phyloP scores from a whole-genome alignment of 2,329 filamentous ascomycete species.

The Knufia petricola region DNA sequence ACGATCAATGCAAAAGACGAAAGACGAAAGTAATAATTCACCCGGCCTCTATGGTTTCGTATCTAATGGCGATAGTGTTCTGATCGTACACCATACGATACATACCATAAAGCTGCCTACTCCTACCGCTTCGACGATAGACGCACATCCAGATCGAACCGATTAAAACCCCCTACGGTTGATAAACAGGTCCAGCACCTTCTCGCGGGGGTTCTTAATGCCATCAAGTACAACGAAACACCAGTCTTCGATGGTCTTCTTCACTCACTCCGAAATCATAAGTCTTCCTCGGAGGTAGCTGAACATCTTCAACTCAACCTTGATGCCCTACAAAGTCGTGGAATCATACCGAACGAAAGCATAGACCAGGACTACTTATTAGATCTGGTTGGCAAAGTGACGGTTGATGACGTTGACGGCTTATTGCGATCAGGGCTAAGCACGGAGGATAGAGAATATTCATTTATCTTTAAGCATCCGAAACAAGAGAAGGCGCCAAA shows the following conservation, averaged over 20 bases:
- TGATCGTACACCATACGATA: constrained; percentile 8
- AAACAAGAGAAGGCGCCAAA: too few species aligned
- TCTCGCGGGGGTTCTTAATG: neutral
- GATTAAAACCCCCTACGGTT: neutral
- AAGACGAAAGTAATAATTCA: constrained; percentile 9
- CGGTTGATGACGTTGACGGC: neutral
- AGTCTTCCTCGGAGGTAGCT: neutral
- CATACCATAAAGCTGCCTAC: constrained; percentile 4
- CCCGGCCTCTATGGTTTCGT: neutral
- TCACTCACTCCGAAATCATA: neutral
- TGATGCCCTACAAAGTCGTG: neutral
- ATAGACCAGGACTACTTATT: neutral
- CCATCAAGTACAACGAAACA: neutral
- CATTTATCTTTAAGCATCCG: neutral
- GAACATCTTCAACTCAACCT: neutral
- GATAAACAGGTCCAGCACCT: neutral
- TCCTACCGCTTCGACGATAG: constrained; percentile 8
- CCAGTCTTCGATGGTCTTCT: neutral
- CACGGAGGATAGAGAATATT: neutral
- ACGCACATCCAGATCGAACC: neutral
- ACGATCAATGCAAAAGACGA: constrained; percentile 10
- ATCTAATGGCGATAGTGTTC: constrained; percentile 9
- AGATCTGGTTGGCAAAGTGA: neutral
- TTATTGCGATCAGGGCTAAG: neutral
- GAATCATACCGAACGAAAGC: neutral